Percentiles rank a stretch among this genome's conserved stretches.
These are phyloP conservation scores for Penicillium hordei DNA, from an alignment of 2,329 filamentous ascomycete genomes.

Conservation along the genomic window DNA sequence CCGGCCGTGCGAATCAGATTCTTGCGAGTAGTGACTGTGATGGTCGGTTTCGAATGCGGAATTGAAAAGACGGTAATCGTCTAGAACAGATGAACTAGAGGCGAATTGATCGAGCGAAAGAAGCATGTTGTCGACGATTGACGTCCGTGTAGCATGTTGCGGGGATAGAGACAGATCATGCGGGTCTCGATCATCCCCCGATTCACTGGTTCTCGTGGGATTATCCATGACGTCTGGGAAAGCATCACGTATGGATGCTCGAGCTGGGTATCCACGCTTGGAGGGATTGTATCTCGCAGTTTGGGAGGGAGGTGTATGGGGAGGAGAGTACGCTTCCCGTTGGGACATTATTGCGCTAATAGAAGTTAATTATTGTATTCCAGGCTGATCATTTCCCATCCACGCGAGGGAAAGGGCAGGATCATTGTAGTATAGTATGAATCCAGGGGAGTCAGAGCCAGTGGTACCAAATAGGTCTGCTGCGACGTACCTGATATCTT, in stretches of 20 bases:
- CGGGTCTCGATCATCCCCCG: conserved; percentile 43
- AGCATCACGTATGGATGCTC: conserved; percentile 42
- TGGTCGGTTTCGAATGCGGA: conserved; percentile 44
- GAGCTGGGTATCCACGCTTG: conserved; percentile 30
- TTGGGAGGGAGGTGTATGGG: conserved; percentile 42
- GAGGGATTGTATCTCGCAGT: conserved; percentile 33
- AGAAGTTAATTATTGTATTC: conserved; percentile 16
- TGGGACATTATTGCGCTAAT: conserved; percentile 30
- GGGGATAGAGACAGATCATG: conserved; percentile 84
- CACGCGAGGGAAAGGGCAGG: not conserved
- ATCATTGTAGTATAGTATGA: not conserved
- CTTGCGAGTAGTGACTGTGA: conserved; percentile 32
- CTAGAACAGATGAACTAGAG: conserved; percentile 35
- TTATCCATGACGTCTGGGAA: conserved; percentile 42
- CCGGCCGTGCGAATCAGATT: conserved; percentile 40
- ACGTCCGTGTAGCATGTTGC: conserved; percentile 76
- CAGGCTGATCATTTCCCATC: not conserved
- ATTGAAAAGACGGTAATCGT: conserved; percentile 41
- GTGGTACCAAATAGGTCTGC: not conserved
- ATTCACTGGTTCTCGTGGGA: conserved; percentile 35
- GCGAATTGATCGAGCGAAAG: conserved; percentile 82
- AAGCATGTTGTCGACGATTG: conserved; percentile 93
- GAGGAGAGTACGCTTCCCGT: conserved; percentile 36
- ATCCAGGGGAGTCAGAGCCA: not conserved
- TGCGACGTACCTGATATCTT: not conserved